phyloP scores from a whole-genome alignment of 495 filamentous ascomycete species.

The Penicillium paxilli region DNA sequence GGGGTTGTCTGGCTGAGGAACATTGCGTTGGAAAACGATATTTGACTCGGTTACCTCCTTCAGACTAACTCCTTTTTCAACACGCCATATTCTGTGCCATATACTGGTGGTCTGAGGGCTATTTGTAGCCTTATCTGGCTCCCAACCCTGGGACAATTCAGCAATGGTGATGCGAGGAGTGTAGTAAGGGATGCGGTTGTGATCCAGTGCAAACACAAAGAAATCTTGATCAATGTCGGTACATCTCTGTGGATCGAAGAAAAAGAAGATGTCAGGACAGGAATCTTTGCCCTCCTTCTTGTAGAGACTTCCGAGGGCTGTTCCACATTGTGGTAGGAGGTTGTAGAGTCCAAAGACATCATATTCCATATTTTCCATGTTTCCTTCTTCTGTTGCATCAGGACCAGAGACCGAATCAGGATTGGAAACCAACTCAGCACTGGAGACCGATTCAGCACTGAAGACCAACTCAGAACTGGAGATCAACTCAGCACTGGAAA shows the following conservation, averaged over 20 bases:
- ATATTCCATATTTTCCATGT: constrained; percentile 36
- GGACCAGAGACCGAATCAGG: too few species aligned
- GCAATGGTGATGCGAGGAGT: constrained; percentile 52
- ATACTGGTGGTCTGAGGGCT: not conserved
- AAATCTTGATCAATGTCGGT: constrained; percentile 49
- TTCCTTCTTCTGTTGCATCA: too few species aligned
- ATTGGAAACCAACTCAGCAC: too few species aligned
- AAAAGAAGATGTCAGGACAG: constrained; percentile 67
- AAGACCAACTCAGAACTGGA: too few species aligned
- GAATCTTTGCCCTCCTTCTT: constrained; percentile 33
- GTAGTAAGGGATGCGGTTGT: constrained; percentile 51
- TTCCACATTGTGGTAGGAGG: constrained; percentile 64
- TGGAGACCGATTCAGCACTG: too few species aligned
- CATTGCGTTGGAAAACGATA: not conserved
- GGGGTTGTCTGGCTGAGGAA: not conserved
- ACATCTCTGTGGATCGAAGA: constrained; percentile 59
- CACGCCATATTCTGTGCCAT: not conserved
- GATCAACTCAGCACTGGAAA: too few species aligned
- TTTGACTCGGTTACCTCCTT: not conserved
- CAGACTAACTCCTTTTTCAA: not conserved
- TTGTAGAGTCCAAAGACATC: constrained; percentile 59
- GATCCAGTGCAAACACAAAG: constrained; percentile 64
- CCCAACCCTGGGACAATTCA: constrained; percentile 35
- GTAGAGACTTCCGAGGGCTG: constrained; percentile 60
- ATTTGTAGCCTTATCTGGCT: constrained; percentile 14